Base-by-base conservation (phyloP, 1,284 basidiomycete genomes). In the Athelia sp. region DNA sequence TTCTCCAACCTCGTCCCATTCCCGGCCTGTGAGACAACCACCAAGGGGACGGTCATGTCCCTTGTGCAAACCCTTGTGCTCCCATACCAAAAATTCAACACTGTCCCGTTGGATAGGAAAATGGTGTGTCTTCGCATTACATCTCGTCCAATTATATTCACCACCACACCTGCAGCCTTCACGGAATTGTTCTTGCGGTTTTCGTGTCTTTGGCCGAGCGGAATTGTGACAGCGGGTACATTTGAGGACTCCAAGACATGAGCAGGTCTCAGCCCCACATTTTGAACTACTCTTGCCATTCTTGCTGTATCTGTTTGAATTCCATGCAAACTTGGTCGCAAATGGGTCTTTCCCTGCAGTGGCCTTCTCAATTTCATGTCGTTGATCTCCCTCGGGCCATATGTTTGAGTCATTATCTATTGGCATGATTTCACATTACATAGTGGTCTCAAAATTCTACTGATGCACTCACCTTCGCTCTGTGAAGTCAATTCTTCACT, bases 21-120 rank as follows among this genome's bases (percentile, higher is more conserved):
- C 34, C 11, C 15, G 13, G 1, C 13, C 9, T 31, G 50, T 45
- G 14, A 56, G 29, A 9, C 43, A 8, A 3, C 50, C 50, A 34
- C 43, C 43, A 18, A 53, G 55, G 17, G 53, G 55, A 17, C 45
- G 47, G 9, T 42, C 24, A 43, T 56, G 55, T 3, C 29, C 10
- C 26, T 6, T 29, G 31, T 56, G 55, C 3, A 17, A n/a, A 1
- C 55, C 55, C 4, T 19, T 2, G 35, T 56, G 55, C 34, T 54
- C 51, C 53, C 53, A 56, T 19, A 52, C 26, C 70, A 21, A 14
- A 18, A 29, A 50, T 4, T 8, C 18, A 9, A 15, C 18, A 13
- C 45, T 29, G 10, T 50, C 35, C 17, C 17, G 19, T 4, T 36
- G n/a, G 15, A 26, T 31, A n/a, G 45, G 34, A 34, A 47, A 50